Base-by-base conservation (phyloP, 352 stramenopile species). In the Pythium oligandrum region DNA sequence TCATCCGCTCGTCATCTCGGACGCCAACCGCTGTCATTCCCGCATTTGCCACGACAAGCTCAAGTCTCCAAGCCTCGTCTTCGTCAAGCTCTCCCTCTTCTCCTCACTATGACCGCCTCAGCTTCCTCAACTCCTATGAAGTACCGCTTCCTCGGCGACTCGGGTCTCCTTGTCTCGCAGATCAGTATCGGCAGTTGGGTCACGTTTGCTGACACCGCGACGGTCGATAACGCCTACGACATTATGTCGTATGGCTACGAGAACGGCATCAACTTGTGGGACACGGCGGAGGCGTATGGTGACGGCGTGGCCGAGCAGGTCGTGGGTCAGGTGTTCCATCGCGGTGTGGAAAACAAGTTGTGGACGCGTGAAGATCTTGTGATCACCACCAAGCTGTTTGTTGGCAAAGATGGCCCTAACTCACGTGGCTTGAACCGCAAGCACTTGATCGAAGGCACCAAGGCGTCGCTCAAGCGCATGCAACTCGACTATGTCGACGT, bases 381-480 rank as follows among this genome's bases (percentile, higher is more conserved):
- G 17, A 26, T 26, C 17, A 26, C 17, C 69, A 77, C 68, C 35
- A 77, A 77, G 54, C 64, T 77, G 49, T 63, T 59, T 9, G 37
- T 57, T 40, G 64, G 61, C 40, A 48, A 48, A 10, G 40, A 40
- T 30, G 34, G 35, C 6, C 47, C 31, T 10, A 59, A 51, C 48
- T 26, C 17, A 26, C 17, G 17, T 26, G 17, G 17, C 0, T 26
- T 26, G 17, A 26, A 26, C 17, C 17, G 17, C 17, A 26, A 26
- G 17, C 17, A 26, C 17, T 26, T 26, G 17, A 26, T 26, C 17
- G 17, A 26, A 26, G 17, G 17, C 17, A 26, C 17, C 17, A 26
- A 26, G 17, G 17, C 17, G 17, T 26, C 17, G 17, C 17, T 26
- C 17, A 26, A 26, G 17, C 17, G 17, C 17, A 26, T 26, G 17